A percentile compares a stretch with the other conserved stretches of the same genome.
Conservation (phyloP, 2,329 filamentous ascomycete genomes). For the Aspergillus awamori region DNA sequence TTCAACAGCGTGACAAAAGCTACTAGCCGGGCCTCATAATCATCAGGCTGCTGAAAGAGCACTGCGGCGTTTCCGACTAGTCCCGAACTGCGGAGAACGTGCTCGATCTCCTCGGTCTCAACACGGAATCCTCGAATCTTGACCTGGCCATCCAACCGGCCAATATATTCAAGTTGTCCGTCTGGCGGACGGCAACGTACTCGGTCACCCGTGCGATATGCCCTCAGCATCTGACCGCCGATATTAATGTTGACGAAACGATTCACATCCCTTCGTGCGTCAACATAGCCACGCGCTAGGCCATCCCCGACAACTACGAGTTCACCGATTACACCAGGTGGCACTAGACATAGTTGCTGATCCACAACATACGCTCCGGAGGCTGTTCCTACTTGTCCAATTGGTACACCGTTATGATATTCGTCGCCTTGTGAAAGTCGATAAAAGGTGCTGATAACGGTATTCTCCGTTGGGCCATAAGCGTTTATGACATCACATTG, state of each 20-base stretch:
- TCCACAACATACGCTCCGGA: background rate
- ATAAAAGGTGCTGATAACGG: background rate
- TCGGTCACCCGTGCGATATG: slow-evolving; percentile 1
- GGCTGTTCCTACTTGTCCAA: background rate
- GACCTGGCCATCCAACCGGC: slow-evolving; percentile 10
- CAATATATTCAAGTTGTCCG: slow-evolving; percentile 5
- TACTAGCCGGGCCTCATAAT: background rate
- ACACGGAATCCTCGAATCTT: slow-evolving; percentile 9
- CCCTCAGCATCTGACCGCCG: background rate
- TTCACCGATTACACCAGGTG: slow-evolving; percentile 7
- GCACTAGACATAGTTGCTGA: background rate
- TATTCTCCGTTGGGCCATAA: slow-evolving; percentile 11
- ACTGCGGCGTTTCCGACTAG: background rate
- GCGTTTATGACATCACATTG: background rate
- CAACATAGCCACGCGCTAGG: background rate
- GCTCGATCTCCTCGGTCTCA: slow-evolving; percentile 9
- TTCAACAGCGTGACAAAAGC: slow-evolving; percentile 4
- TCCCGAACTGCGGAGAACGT: background rate
- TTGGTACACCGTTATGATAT: background rate
- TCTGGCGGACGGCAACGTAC: slow-evolving; percentile 6
- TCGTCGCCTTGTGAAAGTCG: background rate
- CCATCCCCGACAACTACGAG: slow-evolving; percentile 3
- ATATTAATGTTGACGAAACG: background rate
- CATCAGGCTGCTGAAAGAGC: background rate
- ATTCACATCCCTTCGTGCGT: background rate